Percentiles rank a stretch among this genome's conserved stretches.
phyloP scores from a whole-genome alignment of 306 rosid genomes.

The Lathyrus sativus region DNA sequence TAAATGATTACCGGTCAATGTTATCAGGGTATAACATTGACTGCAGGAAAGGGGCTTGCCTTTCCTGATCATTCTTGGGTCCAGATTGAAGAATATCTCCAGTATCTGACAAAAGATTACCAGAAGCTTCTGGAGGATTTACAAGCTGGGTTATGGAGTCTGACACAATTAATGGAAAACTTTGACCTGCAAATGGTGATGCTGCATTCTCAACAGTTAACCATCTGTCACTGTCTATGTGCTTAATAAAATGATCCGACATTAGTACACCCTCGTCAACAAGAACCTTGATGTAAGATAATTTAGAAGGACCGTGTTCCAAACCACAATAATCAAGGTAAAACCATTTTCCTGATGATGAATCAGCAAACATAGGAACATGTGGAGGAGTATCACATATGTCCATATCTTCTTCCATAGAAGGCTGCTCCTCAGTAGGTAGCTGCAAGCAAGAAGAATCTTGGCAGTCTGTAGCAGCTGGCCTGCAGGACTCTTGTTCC shows the following conservation, averaged over 20 bases:
- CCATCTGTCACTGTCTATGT: constrained; percentile 92
- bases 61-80: constrained; percentile 47
- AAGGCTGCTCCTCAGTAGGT: constrained; percentile 72
- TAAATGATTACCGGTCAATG: constrained; percentile 42
- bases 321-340: constrained; percentile 84
- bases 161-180: constrained; percentile 67
- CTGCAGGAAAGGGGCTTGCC: constrained; percentile 32
- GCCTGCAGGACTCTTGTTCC: constrained; percentile 64
- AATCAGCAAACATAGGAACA: constrained; percentile 64
- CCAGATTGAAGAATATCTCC: constrained; percentile 57
- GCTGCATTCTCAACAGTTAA: constrained; percentile 90
- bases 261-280: too few relatives aligned
- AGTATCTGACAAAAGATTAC: constrained; percentile 74
- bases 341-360: constrained; percentile 84
- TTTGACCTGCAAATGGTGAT: constrained; percentile 73
- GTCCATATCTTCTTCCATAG: constrained; percentile 99
- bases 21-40: constrained; percentile 41
- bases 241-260: constrained; percentile 91
- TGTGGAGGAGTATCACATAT: constrained; percentile 99
- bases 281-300: too few relatives aligned
- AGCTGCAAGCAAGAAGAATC: constrained; percentile 53
- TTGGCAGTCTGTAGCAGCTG: constrained; percentile 48
- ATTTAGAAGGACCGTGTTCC: constrained; percentile 81
- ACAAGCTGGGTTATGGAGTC: constrained; percentile 82
- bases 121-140: constrained; percentile 97